These are phyloP conservation scores for Mucor saturninus DNA, from an alignment of 371 early-diverging fungal species.

Conservation along the genomic window DNA sequence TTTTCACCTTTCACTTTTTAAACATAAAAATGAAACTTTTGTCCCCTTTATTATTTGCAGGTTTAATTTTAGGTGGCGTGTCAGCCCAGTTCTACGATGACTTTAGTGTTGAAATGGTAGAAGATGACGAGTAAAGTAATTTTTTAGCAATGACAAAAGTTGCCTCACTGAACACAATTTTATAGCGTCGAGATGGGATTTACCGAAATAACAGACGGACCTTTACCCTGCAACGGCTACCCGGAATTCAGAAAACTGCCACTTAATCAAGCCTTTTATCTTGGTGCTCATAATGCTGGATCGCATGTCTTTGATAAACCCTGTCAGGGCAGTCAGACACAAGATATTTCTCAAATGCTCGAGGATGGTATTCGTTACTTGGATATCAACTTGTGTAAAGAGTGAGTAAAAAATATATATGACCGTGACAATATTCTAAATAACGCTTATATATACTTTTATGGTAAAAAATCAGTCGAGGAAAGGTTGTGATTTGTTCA, in stretches of 20 bases:
- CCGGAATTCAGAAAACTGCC: conserved; percentile 40
- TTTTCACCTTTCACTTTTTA: not conserved
- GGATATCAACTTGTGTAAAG: conserved; percentile 25
- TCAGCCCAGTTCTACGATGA: conserved; percentile 15
- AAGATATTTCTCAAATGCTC: conserved; percentile 30
- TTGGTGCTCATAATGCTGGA: conserved; percentile 36
- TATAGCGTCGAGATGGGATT: not conserved
- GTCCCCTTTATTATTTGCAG: conserved; percentile 21
- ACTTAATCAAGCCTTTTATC: conserved; percentile 40
- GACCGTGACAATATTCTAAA: not conserved
- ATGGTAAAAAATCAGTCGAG: conserved; percentile 5
- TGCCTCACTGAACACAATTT: not conserved
- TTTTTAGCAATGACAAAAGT: too few relatives aligned
- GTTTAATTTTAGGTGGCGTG: conserved; percentile 7
- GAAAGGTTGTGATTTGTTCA: conserved; percentile 11
- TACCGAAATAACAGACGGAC: conserved; percentile 12
- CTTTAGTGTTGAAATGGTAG: conserved; percentile 15
- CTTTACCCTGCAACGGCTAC: conserved; percentile 43
- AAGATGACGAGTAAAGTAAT: conserved; percentile 7
- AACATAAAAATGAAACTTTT: conserved; percentile 19
- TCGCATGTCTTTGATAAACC: conserved; percentile 3
- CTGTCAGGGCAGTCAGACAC: conserved; percentile 17
- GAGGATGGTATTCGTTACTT: conserved; percentile 33
- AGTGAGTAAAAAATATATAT: conserved; percentile 12
- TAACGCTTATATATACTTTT: not conserved